Percentiles rank a stretch among this genome's conserved stretches.
These are phyloP conservation scores for Chaetomium sp. DNA, from an alignment of 2,329 filamentous ascomycete species.

Conservation along the genomic window DNA sequence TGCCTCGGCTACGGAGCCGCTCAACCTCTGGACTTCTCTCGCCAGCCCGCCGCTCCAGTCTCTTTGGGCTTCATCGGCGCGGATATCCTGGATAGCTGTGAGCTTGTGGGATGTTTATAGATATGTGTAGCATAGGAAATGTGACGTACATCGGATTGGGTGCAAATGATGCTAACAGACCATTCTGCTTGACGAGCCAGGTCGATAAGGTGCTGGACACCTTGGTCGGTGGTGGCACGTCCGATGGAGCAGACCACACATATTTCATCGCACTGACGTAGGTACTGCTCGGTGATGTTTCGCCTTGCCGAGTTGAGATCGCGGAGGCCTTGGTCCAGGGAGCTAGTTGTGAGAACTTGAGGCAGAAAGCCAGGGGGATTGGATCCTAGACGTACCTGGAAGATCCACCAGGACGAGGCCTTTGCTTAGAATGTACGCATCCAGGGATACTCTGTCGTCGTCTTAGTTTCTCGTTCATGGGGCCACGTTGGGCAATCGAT, in stretches of 20 bases:
- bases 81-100: constrained; percentile 37
- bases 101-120: neutral
- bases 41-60: constrained; percentile 39
- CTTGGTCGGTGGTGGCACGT: constrained; percentile 46
- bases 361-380: neutral
- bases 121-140: neutral
- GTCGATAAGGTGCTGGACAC: constrained; percentile 46
- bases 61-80: constrained; percentile 39
- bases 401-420: constrained; percentile 53
- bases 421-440: constrained; percentile 50
- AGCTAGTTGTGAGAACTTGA: neutral
- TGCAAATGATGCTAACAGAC: constrained; percentile 48
- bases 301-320: constrained; percentile 50
- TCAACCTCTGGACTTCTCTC: constrained; percentile 10
- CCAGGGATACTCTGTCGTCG: constrained; percentile 45
- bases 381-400: constrained; percentile 42
- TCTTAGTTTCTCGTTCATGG: constrained; percentile 27
- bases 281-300: constrained; percentile 49
- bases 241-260: constrained; percentile 49
- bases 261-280: constrained; percentile 50
- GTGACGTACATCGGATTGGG: constrained; percentile 42
- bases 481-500: constrained; percentile 8
- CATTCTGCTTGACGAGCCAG: constrained; percentile 44
- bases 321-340: constrained; percentile 44
- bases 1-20: neutral